Percentiles rank a stretch among this genome's conserved stretches.
Conservation (phyloP, 2,329 filamentous ascomycete species). For the Diaporthe destruens region DNA sequence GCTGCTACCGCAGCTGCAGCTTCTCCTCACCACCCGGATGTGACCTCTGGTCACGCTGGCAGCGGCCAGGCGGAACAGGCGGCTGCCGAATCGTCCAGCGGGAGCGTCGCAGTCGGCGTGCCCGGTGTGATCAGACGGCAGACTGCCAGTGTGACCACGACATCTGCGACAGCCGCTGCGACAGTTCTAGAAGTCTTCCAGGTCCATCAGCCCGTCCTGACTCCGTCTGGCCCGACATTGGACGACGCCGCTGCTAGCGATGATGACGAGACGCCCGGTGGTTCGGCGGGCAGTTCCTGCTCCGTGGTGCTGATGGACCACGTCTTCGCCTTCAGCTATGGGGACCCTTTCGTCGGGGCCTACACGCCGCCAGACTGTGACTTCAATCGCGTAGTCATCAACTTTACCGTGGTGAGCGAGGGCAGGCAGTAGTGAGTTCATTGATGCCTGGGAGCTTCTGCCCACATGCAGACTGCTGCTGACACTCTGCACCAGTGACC, state of each 20-base stretch:
- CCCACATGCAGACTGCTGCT: constrained; percentile 4
- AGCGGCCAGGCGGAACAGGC: constrained; percentile 12
- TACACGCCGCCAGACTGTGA: constrained; percentile 76
- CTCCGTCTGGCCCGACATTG: constrained; percentile 56
- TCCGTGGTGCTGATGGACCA: constrained; percentile 75
- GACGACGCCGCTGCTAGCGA: constrained; percentile 45
- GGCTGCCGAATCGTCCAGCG: constrained; percentile 21
- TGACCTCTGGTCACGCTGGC: constrained; percentile 13
- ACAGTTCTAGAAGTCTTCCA: constrained; percentile 73
- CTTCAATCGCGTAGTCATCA: constrained; percentile 82
- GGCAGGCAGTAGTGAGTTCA: constrained; percentile 72
- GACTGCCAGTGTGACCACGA: constrained; percentile 39
- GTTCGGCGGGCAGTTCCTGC: constrained; percentile 53
- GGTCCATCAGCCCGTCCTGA: constrained; percentile 75
- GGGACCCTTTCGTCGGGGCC: constrained; percentile 77
- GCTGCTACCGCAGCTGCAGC: constrained; percentile 9
- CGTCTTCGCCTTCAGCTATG: constrained; percentile 79
- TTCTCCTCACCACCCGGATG: constrained; percentile 9
- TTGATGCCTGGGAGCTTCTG: background rate
- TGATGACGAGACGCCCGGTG: background rate
- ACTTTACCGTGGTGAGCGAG: constrained; percentile 78
- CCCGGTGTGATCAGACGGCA: constrained; percentile 35
- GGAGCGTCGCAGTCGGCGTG: constrained; percentile 14
- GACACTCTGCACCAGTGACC: constrained; percentile 59
- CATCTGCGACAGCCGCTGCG: constrained; percentile 45